These are phyloP conservation scores for Sphaerobolus stellatus DNA, from an alignment of 1,284 basidiomycete genomes.

Conservation along the genomic window DNA sequence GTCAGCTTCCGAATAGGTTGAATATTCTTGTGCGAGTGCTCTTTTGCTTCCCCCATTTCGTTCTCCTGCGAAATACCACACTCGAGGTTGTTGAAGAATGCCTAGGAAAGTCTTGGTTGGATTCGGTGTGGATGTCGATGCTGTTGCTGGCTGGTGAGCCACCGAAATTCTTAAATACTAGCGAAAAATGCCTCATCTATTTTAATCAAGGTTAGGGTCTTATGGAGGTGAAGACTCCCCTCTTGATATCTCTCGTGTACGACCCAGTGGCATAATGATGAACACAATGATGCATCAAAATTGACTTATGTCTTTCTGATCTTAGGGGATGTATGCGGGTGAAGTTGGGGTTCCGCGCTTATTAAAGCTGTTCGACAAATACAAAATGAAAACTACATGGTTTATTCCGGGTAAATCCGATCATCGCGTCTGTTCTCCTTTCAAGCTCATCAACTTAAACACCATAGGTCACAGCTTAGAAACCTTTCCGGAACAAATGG, in stretches of 20 bases:
- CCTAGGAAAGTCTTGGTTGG: slow-evolving; percentile 40
- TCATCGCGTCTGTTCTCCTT: neutral
- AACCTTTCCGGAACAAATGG: slow-evolving; percentile 67
- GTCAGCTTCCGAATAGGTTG: neutral
- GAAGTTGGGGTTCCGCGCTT: slow-evolving; percentile 70
- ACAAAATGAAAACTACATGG: slow-evolving; percentile 66
- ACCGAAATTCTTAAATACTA: neutral
- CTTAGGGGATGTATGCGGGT: slow-evolving; percentile 67
- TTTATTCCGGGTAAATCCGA: slow-evolving; percentile 61
- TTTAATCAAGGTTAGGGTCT: slow-evolving; percentile 54
- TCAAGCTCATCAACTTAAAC: neutral
- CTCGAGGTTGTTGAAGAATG: too few species aligned
- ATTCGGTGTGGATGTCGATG: slow-evolving; percentile 64
- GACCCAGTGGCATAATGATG: slow-evolving; percentile 13
- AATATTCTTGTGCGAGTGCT: neutral
- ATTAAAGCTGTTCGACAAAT: slow-evolving; percentile 72
- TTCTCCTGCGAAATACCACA: too few species aligned
- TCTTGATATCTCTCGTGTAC: slow-evolving; percentile 59
- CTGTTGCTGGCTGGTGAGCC: slow-evolving; percentile 56
- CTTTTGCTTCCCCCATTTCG: too few species aligned
- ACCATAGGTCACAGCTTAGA: slow-evolving; percentile 66
- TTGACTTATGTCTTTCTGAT: neutral
- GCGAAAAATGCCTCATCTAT: neutral
- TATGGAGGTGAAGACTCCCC: slow-evolving; percentile 70
- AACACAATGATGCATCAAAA: neutral